These are phyloP conservation scores for Sugiyamaella grinbergsii DNA, from an alignment of 1,139 yeast genomes.

Conservation along the genomic window DNA sequence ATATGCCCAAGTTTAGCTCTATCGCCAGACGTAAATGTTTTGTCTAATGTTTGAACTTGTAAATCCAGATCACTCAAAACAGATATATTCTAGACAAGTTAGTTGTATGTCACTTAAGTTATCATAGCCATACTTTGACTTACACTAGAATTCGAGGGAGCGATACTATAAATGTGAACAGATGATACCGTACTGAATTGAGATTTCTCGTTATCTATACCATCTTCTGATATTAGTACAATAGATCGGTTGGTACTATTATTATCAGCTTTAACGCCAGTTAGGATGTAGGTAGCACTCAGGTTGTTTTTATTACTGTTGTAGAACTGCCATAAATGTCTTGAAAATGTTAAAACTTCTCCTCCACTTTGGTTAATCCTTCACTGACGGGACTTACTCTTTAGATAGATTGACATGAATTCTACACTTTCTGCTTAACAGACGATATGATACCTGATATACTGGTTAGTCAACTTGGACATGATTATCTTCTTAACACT, in stretches of 20 bases:
- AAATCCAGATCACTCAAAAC: slow-evolving; percentile 10
- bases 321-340: slow-evolving; percentile 28
- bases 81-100: slow-evolving; percentile 8
- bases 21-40: not conserved
- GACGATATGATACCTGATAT: slow-evolving; percentile 34
- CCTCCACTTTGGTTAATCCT: no score
- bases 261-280: slow-evolving; percentile 20
- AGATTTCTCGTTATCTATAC: slow-evolving; percentile 25
- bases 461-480: not conserved
- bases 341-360: no score
- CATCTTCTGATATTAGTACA: slow-evolving; percentile 22
- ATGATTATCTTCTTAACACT: not conserved
- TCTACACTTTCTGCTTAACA: slow-evolving; percentile 35
- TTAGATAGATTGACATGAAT: slow-evolving; percentile 36
- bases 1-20: slow-evolving; percentile 13
- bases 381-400: no score
- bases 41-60: slow-evolving; percentile 17
- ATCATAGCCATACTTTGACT: slow-evolving; percentile 10
- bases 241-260: slow-evolving; percentile 13
- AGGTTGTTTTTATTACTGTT: slow-evolving; percentile 20
- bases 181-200: slow-evolving; percentile 25
- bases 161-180: slow-evolving; percentile 32
- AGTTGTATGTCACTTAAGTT: not conserved
- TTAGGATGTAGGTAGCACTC: slow-evolving; percentile 26
- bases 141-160: slow-evolving; percentile 26